Percentiles rank a stretch among this genome's conserved stretches.
phyloP scores from a whole-genome alignment of 768 basidiomycete species.

The Boletales sp. region DNA sequence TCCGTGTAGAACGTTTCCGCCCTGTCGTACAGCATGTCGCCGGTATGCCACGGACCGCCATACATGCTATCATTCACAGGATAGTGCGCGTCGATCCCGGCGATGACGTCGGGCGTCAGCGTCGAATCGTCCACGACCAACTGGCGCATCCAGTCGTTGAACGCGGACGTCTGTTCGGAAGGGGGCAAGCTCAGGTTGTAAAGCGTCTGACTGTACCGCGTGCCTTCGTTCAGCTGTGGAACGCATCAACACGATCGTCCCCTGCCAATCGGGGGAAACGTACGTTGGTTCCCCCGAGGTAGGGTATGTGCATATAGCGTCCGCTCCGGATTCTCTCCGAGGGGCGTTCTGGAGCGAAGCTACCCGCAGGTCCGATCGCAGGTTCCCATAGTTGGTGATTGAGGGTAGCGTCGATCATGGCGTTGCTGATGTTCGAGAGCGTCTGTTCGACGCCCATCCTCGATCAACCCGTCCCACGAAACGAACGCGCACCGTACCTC shows the following conservation, averaged over 20 bases:
- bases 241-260: neutral
- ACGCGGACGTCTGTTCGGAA: slow-evolving; percentile 38
- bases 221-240: slow-evolving; percentile 15
- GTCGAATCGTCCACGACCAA: slow-evolving; percentile 51
- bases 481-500: slow-evolving; percentile 14
- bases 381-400: slow-evolving; percentile 59
- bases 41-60: slow-evolving; percentile 54
- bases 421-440: slow-evolving; percentile 46
- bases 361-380: slow-evolving; percentile 47
- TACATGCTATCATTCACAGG: slow-evolving; percentile 46
- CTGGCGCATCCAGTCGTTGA: slow-evolving; percentile 44
- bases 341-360: slow-evolving; percentile 44
- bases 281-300: slow-evolving; percentile 56
- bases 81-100: slow-evolving; percentile 38
- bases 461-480: neutral
- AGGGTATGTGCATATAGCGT: slow-evolving; percentile 51
- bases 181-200: slow-evolving; percentile 37
- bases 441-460: slow-evolving; percentile 31
- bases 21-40: slow-evolving; percentile 57
- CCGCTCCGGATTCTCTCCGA: slow-evolving; percentile 44
- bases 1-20: slow-evolving; percentile 57
- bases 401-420: slow-evolving; percentile 41
- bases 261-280: neutral
- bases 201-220: slow-evolving; percentile 19
- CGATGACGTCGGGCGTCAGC: slow-evolving; percentile 29